These are phyloP conservation scores for Bipolaris gigantea DNA, from an alignment of 2,329 filamentous ascomycete species.

Conservation along the genomic window DNA sequence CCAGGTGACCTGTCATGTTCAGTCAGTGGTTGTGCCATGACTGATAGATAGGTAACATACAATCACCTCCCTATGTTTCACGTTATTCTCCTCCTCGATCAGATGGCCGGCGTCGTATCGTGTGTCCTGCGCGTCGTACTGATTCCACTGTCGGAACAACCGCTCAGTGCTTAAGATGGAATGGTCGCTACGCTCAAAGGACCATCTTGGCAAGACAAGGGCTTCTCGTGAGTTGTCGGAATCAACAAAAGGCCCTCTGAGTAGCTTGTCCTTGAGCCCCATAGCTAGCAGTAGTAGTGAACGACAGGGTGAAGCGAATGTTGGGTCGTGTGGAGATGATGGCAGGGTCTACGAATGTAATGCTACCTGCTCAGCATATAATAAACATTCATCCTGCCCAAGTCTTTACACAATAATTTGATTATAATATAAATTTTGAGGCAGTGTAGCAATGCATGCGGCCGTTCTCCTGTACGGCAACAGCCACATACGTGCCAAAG, in stretches of 20 bases:
- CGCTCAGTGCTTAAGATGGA: slow-evolving; percentile 26
- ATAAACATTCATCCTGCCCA: neutral
- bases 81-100: slow-evolving; percentile 2
- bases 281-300: slow-evolving; percentile 12
- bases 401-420: neutral
- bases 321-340: neutral
- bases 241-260: slow-evolving; percentile 8
- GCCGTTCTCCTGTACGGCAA: slow-evolving; percentile 5
- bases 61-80: slow-evolving; percentile 21
- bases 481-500: slow-evolving; percentile 1
- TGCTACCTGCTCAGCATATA: neutral
- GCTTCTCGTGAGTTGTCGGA: slow-evolving; percentile 7
- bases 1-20: slow-evolving; percentile 43
- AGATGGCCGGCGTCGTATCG: slow-evolving; percentile 14
- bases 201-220: slow-evolving; percentile 21
- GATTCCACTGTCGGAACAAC: slow-evolving; percentile 20
- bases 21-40: slow-evolving; percentile 7
- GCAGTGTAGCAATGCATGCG: slow-evolving; percentile 19
- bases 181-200: slow-evolving; percentile 21
- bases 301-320: neutral
- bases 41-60: slow-evolving; percentile 5
- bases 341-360: neutral
- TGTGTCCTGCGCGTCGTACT: slow-evolving; percentile 12
- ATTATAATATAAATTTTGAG: slow-evolving; percentile 7
- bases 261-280: slow-evolving; percentile 18